Percentiles rank a stretch among this genome's conserved stretches.
These are phyloP conservation scores for Metarhizium rileyi DNA, from an alignment of 2,329 filamentous ascomycete genomes.

Conservation along the genomic window DNA sequence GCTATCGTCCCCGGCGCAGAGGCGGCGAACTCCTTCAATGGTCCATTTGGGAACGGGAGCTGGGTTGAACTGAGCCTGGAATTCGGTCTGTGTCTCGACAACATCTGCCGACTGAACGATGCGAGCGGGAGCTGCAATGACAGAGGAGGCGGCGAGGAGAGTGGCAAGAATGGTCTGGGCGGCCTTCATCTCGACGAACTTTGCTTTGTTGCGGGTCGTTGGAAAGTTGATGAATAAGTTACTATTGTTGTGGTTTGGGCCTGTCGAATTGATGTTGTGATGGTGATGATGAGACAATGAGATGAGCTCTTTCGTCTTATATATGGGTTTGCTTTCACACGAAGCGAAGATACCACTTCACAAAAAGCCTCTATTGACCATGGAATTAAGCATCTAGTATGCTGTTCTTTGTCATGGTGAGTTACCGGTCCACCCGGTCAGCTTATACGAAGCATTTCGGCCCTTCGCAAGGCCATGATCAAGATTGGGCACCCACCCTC, in stretches of 20 bases:
- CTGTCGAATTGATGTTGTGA: not conserved
- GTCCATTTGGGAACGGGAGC: constrained; percentile 30
- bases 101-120: constrained; percentile 27
- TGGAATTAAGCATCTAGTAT: no score
- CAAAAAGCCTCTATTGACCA: no score
- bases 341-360: no score
- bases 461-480: no score
- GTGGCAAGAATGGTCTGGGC: constrained; percentile 26
- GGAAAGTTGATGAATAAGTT: not conserved
- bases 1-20: constrained; percentile 28
- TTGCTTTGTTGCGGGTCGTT: not conserved
- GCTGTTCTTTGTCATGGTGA: not conserved
- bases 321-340: no score
- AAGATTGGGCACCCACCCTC: no score
- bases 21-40: constrained; percentile 28
- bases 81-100: not conserved
- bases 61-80: not conserved
- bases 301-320: no score
- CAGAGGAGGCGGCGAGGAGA: constrained; percentile 24
- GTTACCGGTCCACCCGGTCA: no score
- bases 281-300: no score
- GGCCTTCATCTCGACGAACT: constrained; percentile 38
- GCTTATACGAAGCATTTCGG: no score
- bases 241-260: not conserved
- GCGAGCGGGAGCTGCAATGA: constrained; percentile 25